phyloP scores from a whole-genome alignment of 176 grass and related monocot genomes.

The Paspalum notatum region DNA sequence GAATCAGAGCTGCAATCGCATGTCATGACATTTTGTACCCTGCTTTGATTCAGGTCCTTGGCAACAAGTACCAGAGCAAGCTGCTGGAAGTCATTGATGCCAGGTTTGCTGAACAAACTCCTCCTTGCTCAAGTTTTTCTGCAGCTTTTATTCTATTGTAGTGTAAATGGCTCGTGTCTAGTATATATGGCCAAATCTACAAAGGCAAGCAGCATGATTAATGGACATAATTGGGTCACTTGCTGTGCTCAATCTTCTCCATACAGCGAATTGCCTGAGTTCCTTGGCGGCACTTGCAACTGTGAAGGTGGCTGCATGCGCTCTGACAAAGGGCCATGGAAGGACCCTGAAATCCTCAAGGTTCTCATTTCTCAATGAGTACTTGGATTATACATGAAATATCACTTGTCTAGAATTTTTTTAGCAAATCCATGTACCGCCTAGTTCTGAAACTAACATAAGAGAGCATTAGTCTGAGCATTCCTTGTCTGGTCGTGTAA shows the following conservation, averaged over 20 bases:
- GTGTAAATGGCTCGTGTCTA: not conserved
- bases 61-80: conserved; percentile 96
- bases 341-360: conserved; percentile 92
- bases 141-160: not conserved
- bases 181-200: too few species aligned
- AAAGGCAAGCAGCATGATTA: not conserved
- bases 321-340: conserved; percentile 98
- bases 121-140: not conserved
- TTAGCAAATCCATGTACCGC: not conserved
- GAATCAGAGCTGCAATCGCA: not conserved
- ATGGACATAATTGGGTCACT: not conserved
- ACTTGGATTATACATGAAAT: not conserved
- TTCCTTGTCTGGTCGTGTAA: not conserved
- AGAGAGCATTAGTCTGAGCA: not conserved
- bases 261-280: conserved; percentile 85
- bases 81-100: conserved; percentile 94
- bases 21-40: not conserved
- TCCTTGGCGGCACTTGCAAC: conserved; percentile 86
- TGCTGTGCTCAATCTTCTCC: not conserved
- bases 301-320: conserved; percentile 93
- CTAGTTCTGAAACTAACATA: not conserved
- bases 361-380: conserved; percentile 33
- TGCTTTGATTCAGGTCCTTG: conserved; percentile 61
- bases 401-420: not conserved
- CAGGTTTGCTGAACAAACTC: conserved; percentile 47